Conservation (phyloP, 495 filamentous ascomycete species). For the Cercophora samala region DNA sequence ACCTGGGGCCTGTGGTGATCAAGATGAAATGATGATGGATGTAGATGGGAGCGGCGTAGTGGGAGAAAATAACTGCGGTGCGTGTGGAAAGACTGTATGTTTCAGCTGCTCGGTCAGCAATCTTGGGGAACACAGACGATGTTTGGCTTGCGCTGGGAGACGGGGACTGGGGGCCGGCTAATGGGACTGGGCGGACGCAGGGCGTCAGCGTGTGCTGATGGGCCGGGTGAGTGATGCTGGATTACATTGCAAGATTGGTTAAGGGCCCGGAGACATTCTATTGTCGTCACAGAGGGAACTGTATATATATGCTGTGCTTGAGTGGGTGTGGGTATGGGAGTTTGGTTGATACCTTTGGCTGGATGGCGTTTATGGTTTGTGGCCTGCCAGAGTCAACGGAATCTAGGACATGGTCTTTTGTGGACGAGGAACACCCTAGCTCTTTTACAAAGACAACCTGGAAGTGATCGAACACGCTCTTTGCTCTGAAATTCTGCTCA, state of each 20-base stretch:
- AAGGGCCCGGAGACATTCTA: background rate
- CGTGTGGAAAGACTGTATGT: constrained; percentile 47
- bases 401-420: too few relatives aligned
- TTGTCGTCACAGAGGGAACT: background rate
- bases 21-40: constrained; percentile 30
- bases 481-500: background rate
- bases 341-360: background rate
- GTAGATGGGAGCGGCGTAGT: constrained; percentile 20
- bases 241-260: background rate
- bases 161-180: constrained; percentile 15
- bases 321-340: background rate
- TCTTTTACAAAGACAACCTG: too few relatives aligned
- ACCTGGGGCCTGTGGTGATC: constrained; percentile 6
- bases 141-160: constrained; percentile 42
- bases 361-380: background rate
- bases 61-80: constrained; percentile 32
- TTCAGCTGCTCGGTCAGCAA: constrained; percentile 49
- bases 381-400: background rate
- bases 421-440: too few relatives aligned
- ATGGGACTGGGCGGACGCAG: background rate
- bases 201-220: background rate
- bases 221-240: background rate
- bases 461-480: background rate
- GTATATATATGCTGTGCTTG: background rate
- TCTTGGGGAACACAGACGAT: constrained; percentile 43